Conservation (phyloP, 2,329 filamentous ascomycete species). For the Sporothrix globosa region DNA sequence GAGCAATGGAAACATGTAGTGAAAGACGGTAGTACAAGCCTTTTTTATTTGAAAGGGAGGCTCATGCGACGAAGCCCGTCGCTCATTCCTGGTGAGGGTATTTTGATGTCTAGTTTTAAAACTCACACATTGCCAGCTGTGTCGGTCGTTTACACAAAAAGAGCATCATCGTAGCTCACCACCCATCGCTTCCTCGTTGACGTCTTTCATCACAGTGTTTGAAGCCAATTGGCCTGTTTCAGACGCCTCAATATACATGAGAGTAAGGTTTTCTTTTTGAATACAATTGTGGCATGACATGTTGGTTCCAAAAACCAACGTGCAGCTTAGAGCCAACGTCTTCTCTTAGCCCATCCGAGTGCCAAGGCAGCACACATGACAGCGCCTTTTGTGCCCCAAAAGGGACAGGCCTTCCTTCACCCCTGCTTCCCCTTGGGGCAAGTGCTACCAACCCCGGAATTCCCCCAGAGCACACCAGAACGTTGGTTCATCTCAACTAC, state of each 20-base stretch:
- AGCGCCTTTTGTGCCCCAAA: constrained; percentile 14
- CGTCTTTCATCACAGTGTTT: too few species aligned
- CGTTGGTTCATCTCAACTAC: neutral
- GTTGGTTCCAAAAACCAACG: neutral
- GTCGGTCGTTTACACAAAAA: neutral
- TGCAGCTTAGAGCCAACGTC: constrained; percentile 10
- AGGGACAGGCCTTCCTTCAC: neutral
- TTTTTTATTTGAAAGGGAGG: neutral
- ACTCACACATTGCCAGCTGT: neutral
- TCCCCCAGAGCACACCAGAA: constrained; percentile 14
- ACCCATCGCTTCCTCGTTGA: too few species aligned
- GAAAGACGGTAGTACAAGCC: neutral
- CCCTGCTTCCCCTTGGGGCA: neutral
- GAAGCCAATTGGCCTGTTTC: too few species aligned
- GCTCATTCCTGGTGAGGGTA: neutral
- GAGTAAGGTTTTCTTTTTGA: too few species aligned
- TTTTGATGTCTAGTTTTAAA: neutral
- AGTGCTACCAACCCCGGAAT: neutral
- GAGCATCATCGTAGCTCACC: neutral
- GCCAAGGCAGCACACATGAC: constrained; percentile 6
- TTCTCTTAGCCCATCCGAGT: neutral
- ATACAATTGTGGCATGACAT: too few species aligned
- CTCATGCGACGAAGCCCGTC: neutral
- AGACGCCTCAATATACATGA: too few species aligned
- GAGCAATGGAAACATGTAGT: neutral